Conservation (phyloP, 2,329 filamentous ascomycete species). For the Sordariomycetes sp. region DNA sequence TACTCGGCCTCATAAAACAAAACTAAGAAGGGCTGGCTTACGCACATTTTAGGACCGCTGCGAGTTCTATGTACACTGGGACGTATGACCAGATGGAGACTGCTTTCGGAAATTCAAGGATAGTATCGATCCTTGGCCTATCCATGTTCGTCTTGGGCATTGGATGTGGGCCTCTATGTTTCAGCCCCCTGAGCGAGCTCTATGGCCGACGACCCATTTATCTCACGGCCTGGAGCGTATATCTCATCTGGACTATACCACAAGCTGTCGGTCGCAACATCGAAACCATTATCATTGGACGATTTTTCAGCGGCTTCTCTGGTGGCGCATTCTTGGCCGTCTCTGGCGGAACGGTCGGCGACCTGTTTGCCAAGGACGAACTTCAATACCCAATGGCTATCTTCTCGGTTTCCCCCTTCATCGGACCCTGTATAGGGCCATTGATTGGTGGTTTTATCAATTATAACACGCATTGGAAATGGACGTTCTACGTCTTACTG, state of each 20-base stretch:
- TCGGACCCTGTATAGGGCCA: conserved; percentile 46
- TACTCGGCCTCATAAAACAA: not conserved
- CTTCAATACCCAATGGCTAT: conserved; percentile 76
- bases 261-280: conserved; percentile 73
- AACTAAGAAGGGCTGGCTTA: not conserved
- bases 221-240: conserved; percentile 58
- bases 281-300: conserved; percentile 61
- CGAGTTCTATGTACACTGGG: conserved; percentile 78
- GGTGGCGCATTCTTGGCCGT: conserved; percentile 60
- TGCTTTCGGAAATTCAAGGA: conserved; percentile 58
- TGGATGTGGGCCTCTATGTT: conserved; percentile 47
- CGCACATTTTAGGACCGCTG: conserved; percentile 51
- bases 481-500: conserved; percentile 73
- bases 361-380: conserved; percentile 56
- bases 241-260: conserved; percentile 69
- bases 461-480: conserved; percentile 59
- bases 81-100: conserved; percentile 66
- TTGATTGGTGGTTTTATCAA: conserved; percentile 73
- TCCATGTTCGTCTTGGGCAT: conserved; percentile 73
- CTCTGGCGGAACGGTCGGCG: conserved; percentile 74
- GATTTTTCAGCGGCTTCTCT: conserved; percentile 65
- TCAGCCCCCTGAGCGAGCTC: conserved; percentile 58
- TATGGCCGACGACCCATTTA: conserved; percentile 77
- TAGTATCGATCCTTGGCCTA: conserved; percentile 68
- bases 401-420: conserved; percentile 54